phyloP scores from a whole-genome alignment of 176 grass and related monocot species.

The barley (Hordeum vulgare) region MorexV3_pseudomolecules_assembly NC_058524.1:460281088-460281587 shows the following conservation, averaged over 20 bases:
- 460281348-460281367: slow-evolving; percentile 55
- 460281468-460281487: slow-evolving; percentile 66
- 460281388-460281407: slow-evolving; percentile 72
- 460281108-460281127: slow-evolving; percentile 64
- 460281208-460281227: slow-evolving; percentile 88
- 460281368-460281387: slow-evolving; percentile 80
- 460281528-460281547: slow-evolving; percentile 83
- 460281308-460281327: slow-evolving; percentile 80
- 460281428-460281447: slow-evolving; percentile 95
- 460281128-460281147: slow-evolving; percentile 91
- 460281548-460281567: slow-evolving; percentile 58
- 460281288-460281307: slow-evolving; percentile 82
- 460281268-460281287: slow-evolving; percentile 76
- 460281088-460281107: slow-evolving; percentile 67
- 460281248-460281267: slow-evolving; percentile 86
- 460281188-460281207: slow-evolving; percentile 80
- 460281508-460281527: slow-evolving; percentile 45
- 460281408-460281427: slow-evolving; percentile 92
- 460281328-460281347: slow-evolving; percentile 64
- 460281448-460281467: slow-evolving; percentile 71
- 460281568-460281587: slow-evolving; percentile 41
- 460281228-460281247: slow-evolving; percentile 78
- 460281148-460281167: slow-evolving; percentile 74
- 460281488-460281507: slow-evolving; percentile 54
- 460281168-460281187: slow-evolving; percentile 76